These are phyloP conservation scores for Stentor roeselii DNA, from an alignment of 73 alveolate genomes.

Conservation along the genomic window DNA sequence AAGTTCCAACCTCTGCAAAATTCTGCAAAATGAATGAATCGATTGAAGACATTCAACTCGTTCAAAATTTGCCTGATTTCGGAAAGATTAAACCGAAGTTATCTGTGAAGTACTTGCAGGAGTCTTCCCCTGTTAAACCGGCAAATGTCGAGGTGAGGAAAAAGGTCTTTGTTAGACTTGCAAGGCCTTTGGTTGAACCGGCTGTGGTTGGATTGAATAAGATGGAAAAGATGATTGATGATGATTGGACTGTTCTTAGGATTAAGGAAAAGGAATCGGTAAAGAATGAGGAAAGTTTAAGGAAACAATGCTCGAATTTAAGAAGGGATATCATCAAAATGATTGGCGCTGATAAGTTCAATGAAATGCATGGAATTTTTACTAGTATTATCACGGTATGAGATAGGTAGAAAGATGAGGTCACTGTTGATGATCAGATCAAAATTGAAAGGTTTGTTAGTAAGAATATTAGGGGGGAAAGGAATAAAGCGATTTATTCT, in stretches of 20 bases:
- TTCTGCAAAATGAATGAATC: background rate
- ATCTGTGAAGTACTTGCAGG: background rate
- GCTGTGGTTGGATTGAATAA: background rate
- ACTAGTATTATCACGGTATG: background rate
- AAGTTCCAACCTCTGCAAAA: background rate
- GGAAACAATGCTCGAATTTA: background rate
- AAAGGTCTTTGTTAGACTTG: background rate
- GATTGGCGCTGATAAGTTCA: background rate
- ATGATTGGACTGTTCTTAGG: background rate
- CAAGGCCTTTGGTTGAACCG: background rate
- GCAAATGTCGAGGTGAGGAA: background rate
- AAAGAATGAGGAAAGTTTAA: background rate
- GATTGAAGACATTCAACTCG: background rate
- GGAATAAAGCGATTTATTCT: background rate
- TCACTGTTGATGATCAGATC: background rate
- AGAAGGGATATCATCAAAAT: background rate
- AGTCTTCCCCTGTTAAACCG: background rate
- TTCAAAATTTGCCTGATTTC: background rate
- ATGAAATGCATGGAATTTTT: background rate
- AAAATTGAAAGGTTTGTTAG: background rate
- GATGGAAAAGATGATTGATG: background rate
- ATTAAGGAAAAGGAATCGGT: background rate
- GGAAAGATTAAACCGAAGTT: background rate
- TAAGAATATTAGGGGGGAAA: background rate
- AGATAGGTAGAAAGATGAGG: background rate